Evolutionary conservation across 257 asterid species (phyloP).

Genomic region (Nyctanthes arbortristis): DNA sequence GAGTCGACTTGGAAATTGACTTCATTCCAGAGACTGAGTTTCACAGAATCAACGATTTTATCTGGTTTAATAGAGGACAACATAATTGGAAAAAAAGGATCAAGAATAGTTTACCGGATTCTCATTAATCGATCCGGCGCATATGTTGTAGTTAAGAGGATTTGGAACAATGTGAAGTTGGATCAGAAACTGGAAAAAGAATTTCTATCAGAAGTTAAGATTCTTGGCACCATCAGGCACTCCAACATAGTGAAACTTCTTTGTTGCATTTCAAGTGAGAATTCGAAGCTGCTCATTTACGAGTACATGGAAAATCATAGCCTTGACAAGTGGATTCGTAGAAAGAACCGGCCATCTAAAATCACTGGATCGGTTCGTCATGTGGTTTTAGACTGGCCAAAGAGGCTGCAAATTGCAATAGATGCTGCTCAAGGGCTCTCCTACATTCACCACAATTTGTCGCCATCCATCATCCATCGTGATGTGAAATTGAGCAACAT

Average conservation of each 20-base stretch:
- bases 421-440: constrained; percentile 61
- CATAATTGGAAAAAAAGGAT: no score
- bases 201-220: no score
- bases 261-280: no score
- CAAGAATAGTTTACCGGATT: no score
- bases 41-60: constrained; percentile 60
- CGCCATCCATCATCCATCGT: constrained; percentile 49
- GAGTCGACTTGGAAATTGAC: constrained; percentile 70
- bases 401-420: constrained; percentile 53
- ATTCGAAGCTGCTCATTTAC: no score
- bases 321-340: constrained; percentile 76
- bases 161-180: constrained; percentile 42
- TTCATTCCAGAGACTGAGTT: constrained; percentile 69
- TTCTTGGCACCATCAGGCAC: no score
- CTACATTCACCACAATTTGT: constrained; percentile 58
- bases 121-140: constrained; percentile 44
- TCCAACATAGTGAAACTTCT: no score
- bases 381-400: no score
- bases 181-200: no score
- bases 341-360: constrained; percentile 27
- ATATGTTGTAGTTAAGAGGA: constrained; percentile 76
- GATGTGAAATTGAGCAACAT: no score
- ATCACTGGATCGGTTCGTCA: constrained; percentile 39
- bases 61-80: constrained; percentile 55
- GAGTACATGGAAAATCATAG: constrained; percentile 74